These are phyloP conservation scores for Cydonia oblonga DNA, from an alignment of 331 rosid genomes.

Conservation along the genomic window DNA sequence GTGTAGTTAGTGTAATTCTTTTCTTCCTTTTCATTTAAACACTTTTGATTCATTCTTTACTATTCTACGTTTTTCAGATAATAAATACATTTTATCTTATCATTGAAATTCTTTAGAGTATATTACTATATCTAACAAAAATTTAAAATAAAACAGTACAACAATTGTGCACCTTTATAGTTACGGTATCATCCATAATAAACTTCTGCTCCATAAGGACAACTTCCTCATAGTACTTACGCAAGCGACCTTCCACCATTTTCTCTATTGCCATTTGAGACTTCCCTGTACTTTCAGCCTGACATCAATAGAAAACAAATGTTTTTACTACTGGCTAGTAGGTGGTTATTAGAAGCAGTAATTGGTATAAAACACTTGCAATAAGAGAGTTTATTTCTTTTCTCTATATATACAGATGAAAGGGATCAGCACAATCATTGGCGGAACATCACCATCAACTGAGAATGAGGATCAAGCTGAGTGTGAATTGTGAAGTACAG, in stretches of 20 bases:
- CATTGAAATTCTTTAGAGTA: not conserved
- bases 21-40: not conserved
- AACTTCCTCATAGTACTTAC: slow-evolving; percentile 86
- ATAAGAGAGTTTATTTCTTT: not conserved
- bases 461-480: not conserved
- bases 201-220: slow-evolving; percentile 89
- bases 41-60: not conserved
- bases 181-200: slow-evolving; percentile 52
- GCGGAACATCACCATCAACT: not conserved
- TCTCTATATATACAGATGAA: not conserved
- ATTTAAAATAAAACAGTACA: not conserved
- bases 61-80: not conserved
- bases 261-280: slow-evolving; percentile 83
- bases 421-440: not conserved
- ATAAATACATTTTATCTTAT: not conserved
- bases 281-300: slow-evolving; percentile 88
- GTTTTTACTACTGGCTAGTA: not conserved
- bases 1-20: not conserved
- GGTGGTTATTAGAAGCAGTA: not conserved
- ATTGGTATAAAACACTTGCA: not conserved
- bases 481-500: not conserved
- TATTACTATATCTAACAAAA: not conserved
- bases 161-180: slow-evolving; percentile 49
- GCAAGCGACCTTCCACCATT: slow-evolving; percentile 95
- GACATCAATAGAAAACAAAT: slow-evolving; percentile 11